Evolutionary conservation across 805 yeast genomes (phyloP).

Genomic region (Lipomyces sp.): DNA sequence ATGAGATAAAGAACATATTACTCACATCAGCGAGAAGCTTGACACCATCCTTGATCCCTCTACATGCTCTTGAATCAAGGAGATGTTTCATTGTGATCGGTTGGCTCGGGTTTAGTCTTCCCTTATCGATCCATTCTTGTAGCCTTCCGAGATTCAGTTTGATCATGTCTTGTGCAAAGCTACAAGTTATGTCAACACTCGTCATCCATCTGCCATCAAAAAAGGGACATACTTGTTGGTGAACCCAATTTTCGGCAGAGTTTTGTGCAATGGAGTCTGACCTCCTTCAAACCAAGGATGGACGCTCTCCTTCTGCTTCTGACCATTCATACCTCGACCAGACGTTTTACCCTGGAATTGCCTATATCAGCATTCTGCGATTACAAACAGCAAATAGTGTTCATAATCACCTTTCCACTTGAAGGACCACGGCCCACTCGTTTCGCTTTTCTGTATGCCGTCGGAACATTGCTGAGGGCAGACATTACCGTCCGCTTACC

Average conservation of each 20-base stretch:
- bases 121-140: constrained; percentile 69
- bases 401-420: constrained; percentile 47
- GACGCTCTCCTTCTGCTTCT: constrained; percentile 89
- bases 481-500: constrained; percentile 15
- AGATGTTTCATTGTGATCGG: constrained; percentile 74
- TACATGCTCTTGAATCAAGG: constrained; percentile 75
- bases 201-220: not conserved
- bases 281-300: constrained; percentile 98
- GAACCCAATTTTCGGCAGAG: constrained; percentile 89
- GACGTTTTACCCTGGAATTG: constrained; percentile 84
- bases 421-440: constrained; percentile 93
- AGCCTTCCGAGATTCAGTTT: constrained; percentile 69
- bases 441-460: constrained; percentile 52
- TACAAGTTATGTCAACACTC: not conserved
- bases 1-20: not conserved
- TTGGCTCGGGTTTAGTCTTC: constrained; percentile 58
- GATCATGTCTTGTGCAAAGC: constrained; percentile 16
- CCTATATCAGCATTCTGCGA: not conserved
- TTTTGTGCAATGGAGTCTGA: constrained; percentile 86
- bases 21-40: constrained; percentile 70
- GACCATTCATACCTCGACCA: constrained; percentile 98
- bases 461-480: constrained; percentile 26
- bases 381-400: not conserved
- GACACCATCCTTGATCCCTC: constrained; percentile 77
- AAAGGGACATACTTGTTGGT: constrained; percentile 39